These are phyloP conservation scores for Metrosideros polymorpha DNA, from an alignment of 441 rosid genomes.

Conservation along the genomic window DNA sequence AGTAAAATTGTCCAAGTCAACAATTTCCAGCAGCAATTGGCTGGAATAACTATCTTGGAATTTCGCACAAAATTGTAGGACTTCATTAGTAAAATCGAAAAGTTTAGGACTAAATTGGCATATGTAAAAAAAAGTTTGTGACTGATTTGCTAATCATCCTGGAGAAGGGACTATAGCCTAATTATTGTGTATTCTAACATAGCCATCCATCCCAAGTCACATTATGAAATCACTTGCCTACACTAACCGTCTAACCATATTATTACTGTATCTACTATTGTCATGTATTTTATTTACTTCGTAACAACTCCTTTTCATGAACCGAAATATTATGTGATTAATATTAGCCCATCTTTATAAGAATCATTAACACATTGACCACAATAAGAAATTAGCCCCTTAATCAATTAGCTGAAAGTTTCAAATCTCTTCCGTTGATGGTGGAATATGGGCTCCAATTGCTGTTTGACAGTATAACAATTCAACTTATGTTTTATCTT, in stretches of 20 bases:
- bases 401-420: not conserved
- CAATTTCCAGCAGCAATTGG: rapidly evolving
- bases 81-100: not conserved
- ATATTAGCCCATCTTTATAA: not conserved
- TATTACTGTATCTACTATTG: not conserved
- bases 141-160: not conserved
- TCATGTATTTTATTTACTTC: not conserved
- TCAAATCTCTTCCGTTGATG: not conserved
- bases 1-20: too few relatives aligned
- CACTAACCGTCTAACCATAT: not conserved
- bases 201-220: not conserved
- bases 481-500: not conserved
- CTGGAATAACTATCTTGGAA: not conserved
- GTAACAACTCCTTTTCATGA: not conserved
- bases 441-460: not conserved
- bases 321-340: not conserved
- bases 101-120: not conserved
- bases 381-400: not conserved
- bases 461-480: not conserved
- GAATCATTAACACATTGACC: not conserved
- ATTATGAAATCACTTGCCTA: not conserved
- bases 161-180: not conserved
- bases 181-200: not conserved
- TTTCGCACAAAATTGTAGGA: rapidly evolving
- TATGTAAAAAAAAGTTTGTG: not conserved